Conservation (phyloP, 305 asterid genomes). For the Fraxinus baroniana region DNA sequence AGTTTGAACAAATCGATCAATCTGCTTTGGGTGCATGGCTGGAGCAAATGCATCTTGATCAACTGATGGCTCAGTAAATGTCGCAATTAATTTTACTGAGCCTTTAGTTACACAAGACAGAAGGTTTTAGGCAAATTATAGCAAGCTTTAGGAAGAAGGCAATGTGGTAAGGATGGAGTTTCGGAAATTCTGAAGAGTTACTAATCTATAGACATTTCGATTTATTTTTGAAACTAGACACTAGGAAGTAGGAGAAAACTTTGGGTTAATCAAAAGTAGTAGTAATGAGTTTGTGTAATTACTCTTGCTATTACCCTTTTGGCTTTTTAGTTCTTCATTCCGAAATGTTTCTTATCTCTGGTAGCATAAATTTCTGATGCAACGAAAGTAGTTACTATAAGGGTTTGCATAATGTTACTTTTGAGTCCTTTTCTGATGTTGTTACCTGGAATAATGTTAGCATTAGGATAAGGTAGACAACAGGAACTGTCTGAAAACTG, state of each 20-base stretch:
- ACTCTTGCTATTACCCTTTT: slow-evolving; percentile 34
- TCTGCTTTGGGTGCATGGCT: slow-evolving; percentile 60
- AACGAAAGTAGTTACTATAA: not conserved
- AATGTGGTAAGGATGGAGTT: slow-evolving; percentile 30
- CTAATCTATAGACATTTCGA: slow-evolving; percentile 32
- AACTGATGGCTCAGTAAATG: slow-evolving; percentile 58
- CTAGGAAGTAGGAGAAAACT: slow-evolving; percentile 38
- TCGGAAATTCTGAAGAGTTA: slow-evolving; percentile 30
- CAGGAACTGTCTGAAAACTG: not conserved
- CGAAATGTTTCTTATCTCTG: slow-evolving; percentile 17
- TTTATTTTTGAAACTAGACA: slow-evolving; percentile 44
- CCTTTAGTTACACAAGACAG: slow-evolving; percentile 24
- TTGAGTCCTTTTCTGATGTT: not conserved
- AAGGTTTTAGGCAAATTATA: slow-evolving; percentile 28
- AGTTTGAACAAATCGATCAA: slow-evolving; percentile 52
- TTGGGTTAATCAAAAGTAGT: slow-evolving; percentile 34
- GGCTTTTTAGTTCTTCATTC: slow-evolving; percentile 21
- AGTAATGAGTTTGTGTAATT: slow-evolving; percentile 29
- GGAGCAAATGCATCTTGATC: slow-evolving; percentile 79
- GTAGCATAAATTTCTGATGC: slow-evolving; percentile 24
- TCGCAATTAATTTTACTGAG: slow-evolving; percentile 15
- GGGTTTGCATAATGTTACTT: not conserved
- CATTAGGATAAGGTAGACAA: slow-evolving; percentile 10
- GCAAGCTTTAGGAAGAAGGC: slow-evolving; percentile 34
- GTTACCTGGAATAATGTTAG: slow-evolving; percentile 28